Evolutionary conservation across 2,329 filamentous ascomycete species (phyloP).

Genomic region (Colletotrichum sp.): DNA sequence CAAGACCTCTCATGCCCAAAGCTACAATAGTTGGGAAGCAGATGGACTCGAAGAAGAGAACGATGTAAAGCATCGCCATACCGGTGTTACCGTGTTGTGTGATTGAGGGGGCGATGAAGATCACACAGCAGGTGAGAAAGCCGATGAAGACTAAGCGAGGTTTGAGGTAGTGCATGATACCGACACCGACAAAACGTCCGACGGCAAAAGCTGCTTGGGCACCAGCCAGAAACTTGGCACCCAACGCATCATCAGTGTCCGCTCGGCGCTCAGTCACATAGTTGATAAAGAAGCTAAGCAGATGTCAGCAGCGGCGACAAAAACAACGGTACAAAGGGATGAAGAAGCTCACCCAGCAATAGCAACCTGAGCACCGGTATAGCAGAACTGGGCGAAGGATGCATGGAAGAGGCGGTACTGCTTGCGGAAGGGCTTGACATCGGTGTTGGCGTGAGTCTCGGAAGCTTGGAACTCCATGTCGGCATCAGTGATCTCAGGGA

Average conservation of each 20-base stretch:
- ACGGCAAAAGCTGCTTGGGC: slow-evolving; percentile 76
- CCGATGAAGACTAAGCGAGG: slow-evolving; percentile 40
- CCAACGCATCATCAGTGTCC: slow-evolving; percentile 53
- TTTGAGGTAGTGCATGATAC: slow-evolving; percentile 47
- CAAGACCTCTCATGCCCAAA: slow-evolving; percentile 62
- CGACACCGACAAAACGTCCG: slow-evolving; percentile 71
- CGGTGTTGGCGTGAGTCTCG: slow-evolving; percentile 36
- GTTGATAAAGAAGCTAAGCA: slow-evolving; percentile 76
- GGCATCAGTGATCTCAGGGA: slow-evolving; percentile 72
- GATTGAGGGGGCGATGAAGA: slow-evolving; percentile 56
- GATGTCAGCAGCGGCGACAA: slow-evolving; percentile 64
- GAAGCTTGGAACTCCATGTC: slow-evolving; percentile 69
- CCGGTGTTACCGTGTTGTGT: slow-evolving; percentile 51
- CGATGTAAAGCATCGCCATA: slow-evolving; percentile 59
- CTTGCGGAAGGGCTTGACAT: slow-evolving; percentile 65
- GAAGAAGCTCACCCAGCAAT: slow-evolving; percentile 63
- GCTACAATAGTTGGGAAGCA: slow-evolving; percentile 66
- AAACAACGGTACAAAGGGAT: slow-evolving; percentile 31
- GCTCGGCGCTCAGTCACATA: slow-evolving; percentile 63
- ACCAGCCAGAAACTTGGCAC: slow-evolving; percentile 73
- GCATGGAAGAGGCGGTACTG: slow-evolving; percentile 81
- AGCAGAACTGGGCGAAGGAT: slow-evolving; percentile 78
- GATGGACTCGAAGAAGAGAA: slow-evolving; percentile 62
- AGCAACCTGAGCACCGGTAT: slow-evolving; percentile 74
- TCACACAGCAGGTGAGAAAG: slow-evolving; percentile 54